Base-by-base conservation (phyloP, 768 basidiomycete genomes). In the Floccularia luteovirens region DNA sequence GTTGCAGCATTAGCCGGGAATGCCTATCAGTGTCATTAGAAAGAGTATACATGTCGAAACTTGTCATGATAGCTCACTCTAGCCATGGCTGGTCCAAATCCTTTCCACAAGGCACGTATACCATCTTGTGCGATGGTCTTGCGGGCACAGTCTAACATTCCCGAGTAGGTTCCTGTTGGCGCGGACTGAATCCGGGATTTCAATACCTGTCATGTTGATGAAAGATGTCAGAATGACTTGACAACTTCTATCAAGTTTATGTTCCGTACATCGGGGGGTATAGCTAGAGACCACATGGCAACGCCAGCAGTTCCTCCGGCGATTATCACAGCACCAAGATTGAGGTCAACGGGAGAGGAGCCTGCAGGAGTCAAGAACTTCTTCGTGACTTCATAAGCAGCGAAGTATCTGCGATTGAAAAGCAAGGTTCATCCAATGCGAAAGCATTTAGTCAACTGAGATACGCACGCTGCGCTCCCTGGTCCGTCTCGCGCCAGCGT, bases 1-100 rank as follows among this genome's bases (percentile, higher is more conserved):
- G 86, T 84, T 31, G 93, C 92, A 45, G 93, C 93, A 60, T 98
- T 98, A 20, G 93, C 93, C 10, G 93, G 93, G 79, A 96, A 94
- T 30, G 93, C 93, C 78, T 92, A 47, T 4, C 23, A 11, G 25
- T 19, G 4, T 13, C 24, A 31, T 23, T 21, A 34, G 8, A 33
- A 8, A 38, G 28, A 24, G 8, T 22, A 14, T 39, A 22, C 2
- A 46, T n/a, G 28, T 24, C 13, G 11, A 16, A 14, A 17, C 36
- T 36, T 12, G 24, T 39, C 32, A 17, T 34, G 25, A 24, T 34
- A n/a, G 64, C 83, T 40, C 58, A 88, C 88, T 54, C 90, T 66
- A 44, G 82, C 81, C 94, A 98, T 97, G 13, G 96, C 96, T 12
- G 94, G 96, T 33, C 90, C 93, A 56, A 99, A 90, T 7, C 96